Evolutionary conservation across 1,284 basidiomycete species (phyloP).

Genomic region (Irpex sp.): DNA sequence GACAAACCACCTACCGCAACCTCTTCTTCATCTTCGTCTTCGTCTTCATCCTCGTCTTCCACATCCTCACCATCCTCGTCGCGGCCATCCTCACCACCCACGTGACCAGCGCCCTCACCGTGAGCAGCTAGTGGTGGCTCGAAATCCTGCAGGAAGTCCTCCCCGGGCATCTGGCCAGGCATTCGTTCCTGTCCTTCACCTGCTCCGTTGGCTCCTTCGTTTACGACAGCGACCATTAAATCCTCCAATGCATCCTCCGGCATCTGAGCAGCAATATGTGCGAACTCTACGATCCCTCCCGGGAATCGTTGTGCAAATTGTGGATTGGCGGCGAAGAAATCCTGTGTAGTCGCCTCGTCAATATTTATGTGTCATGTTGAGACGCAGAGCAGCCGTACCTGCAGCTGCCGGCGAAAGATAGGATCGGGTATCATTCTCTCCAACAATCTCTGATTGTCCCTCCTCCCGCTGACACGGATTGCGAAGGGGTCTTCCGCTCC

Average conservation of each 20-base stretch:
- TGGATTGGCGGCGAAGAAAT: conserved; percentile 50
- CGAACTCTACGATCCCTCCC: conserved; percentile 62
- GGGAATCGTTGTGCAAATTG: conserved; percentile 53
- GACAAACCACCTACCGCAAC: conserved; percentile 39
- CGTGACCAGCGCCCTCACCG: conserved; percentile 9
- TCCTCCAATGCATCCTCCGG: conserved; percentile 59
- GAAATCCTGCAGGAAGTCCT: conserved; percentile 19
- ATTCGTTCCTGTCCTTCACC: conserved; percentile 16
- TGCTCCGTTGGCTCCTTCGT: conserved; percentile 13
- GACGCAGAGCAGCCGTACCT: conserved; percentile 33
- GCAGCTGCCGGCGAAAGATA: conserved; percentile 50
- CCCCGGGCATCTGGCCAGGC: conserved; percentile 26
- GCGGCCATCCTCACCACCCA: conserved; percentile 28
- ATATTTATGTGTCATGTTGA: background rate
- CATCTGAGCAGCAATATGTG: conserved; percentile 53
- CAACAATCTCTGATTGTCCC: conserved; percentile 45
- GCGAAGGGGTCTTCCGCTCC: conserved; percentile 53
- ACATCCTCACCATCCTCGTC: conserved; percentile 18
- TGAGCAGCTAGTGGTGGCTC: background rate
- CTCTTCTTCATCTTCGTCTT: conserved; percentile 36
- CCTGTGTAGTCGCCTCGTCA: conserved; percentile 28
- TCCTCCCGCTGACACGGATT: conserved; percentile 27
- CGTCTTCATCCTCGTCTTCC: conserved; percentile 25
- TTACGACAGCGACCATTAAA: conserved; percentile 37
- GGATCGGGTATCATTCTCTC: conserved; percentile 56